Evolutionary conservation across 176 grass and related monocot genomes (phyloP), one percentile per base, ranked within the genome.

Genomic region (Cymbopogon citratus): DNA sequence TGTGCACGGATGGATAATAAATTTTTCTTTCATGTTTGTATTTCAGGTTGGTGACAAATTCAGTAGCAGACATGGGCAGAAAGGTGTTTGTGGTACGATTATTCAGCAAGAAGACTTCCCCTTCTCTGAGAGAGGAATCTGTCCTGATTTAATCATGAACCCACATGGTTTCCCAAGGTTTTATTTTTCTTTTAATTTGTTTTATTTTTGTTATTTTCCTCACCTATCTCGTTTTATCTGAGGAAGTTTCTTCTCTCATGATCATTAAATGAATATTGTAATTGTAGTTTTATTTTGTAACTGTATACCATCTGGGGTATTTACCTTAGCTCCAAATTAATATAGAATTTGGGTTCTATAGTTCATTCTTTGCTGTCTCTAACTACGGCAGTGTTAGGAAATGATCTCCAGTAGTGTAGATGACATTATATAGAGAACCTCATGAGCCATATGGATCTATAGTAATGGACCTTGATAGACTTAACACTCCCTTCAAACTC

Each of bases 71-170:
- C 95, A 98, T 75, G 95, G 95, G 14, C 95, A 98, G 68, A 98
- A 98, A 83, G 92, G 95, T 76, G 95, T 98, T 85, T 98, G 95
- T 87, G 95, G 92, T 45, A 98, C 87, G 27, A 98, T 98, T 81
- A 81, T 98, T 91, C 90, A 95, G 61, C 95, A 98, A 81, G 95
- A 98, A 75, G 95, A 98, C 82, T 91, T 98, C 54, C 95, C 95
- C 34, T 98, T 98, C 76, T 93, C 92, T 19, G 92, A 98, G 79
- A 87, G 81, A 54, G 95, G 95, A 82, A 90, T 98, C 68, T 98
- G 90, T 78, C 95, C 92, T 88, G 95, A 95, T 93, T 89, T 98
- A 78, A 98, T 98, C 41, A 98, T 98, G 95, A 98, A 98, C 68
- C 95, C 95, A 44, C 90, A 95, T 86, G 95, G 95, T 84, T 98